phyloP scores from a whole-genome alignment of 371 early-diverging fungal genomes.

The Mortierella polycephala region DNA sequence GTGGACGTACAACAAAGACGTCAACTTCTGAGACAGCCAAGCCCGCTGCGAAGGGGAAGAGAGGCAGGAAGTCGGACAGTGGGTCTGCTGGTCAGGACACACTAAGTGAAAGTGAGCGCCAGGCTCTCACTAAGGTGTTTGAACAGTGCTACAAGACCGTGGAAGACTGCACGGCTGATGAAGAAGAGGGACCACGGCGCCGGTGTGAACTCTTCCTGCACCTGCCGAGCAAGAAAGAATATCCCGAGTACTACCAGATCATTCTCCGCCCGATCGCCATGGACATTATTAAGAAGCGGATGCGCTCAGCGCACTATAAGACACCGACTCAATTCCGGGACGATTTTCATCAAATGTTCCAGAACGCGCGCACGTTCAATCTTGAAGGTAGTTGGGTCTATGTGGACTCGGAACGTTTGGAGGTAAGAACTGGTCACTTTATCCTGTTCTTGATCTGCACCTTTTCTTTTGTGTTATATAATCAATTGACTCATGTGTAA shows the following conservation, averaged over 20 bases:
- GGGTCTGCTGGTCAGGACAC: slow-evolving; percentile 33
- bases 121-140: slow-evolving; percentile 62
- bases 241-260: slow-evolving; percentile 87
- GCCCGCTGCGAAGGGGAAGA: slow-evolving; percentile 31
- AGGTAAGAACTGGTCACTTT: slow-evolving; percentile 33
- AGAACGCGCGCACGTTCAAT: slow-evolving; percentile 84
- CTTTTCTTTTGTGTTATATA: slow-evolving; percentile 1
- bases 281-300: slow-evolving; percentile 73
- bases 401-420: slow-evolving; percentile 74
- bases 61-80: slow-evolving; percentile 35
- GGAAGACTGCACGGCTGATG: slow-evolving; percentile 62
- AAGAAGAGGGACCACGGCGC: slow-evolving; percentile 62
- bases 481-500: background rate
- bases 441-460: background rate
- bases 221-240: slow-evolving; percentile 77
- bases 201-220: slow-evolving; percentile 78
- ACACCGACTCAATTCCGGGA: slow-evolving; percentile 63
- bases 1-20: slow-evolving; percentile 36
- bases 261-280: slow-evolving; percentile 89
- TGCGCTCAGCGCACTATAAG: slow-evolving; percentile 66
- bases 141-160: slow-evolving; percentile 63
- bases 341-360: slow-evolving; percentile 79
- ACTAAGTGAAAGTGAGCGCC: slow-evolving; percentile 57
- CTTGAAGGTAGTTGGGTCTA: slow-evolving; percentile 84
- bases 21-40: slow-evolving; percentile 32